phyloP scores from a whole-genome alignment of 768 basidiomycete species.

The Mycena venus region DNA sequence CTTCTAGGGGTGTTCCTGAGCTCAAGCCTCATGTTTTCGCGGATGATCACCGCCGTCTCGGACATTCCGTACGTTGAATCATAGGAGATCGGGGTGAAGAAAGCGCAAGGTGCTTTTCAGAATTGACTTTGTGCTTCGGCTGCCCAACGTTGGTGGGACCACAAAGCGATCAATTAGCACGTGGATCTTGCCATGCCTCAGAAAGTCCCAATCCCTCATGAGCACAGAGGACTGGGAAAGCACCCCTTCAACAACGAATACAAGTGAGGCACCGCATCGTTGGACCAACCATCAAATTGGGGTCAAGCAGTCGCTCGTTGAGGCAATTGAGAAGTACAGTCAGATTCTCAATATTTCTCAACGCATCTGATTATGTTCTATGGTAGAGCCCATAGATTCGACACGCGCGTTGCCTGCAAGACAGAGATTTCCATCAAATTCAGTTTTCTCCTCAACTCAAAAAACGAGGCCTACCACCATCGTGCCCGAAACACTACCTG shows the following conservation, averaged over 20 bases:
- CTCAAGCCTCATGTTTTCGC: too few relatives aligned
- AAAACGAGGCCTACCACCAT: constrained; percentile 17
- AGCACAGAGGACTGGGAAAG: background rate
- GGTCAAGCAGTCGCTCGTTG: background rate
- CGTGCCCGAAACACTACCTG: background rate
- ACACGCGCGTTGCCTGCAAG: constrained; percentile 16
- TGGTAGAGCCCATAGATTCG: constrained; percentile 14
- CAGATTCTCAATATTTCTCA: background rate
- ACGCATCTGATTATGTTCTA: background rate
- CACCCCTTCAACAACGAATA: background rate
- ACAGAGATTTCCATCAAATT: constrained; percentile 12
- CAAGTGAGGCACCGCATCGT: background rate
- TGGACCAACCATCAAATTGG: background rate
- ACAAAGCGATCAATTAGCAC: too few relatives aligned
- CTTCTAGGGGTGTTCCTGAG: too few relatives aligned
- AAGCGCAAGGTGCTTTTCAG: too few relatives aligned
- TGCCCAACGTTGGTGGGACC: too few relatives aligned
- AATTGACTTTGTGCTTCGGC: too few relatives aligned
- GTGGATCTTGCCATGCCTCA: too few relatives aligned
- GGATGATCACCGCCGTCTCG: too few relatives aligned
- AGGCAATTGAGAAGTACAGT: background rate
- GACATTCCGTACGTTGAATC: too few relatives aligned
- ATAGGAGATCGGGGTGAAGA: too few relatives aligned
- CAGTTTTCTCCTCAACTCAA: constrained; percentile 24
- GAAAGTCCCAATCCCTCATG: background rate